Evolutionary conservation across 805 yeast species (phyloP), one percentile per base, ranked within the genome.

Genomic region (Metschnikowia cerradonensis): DNA sequence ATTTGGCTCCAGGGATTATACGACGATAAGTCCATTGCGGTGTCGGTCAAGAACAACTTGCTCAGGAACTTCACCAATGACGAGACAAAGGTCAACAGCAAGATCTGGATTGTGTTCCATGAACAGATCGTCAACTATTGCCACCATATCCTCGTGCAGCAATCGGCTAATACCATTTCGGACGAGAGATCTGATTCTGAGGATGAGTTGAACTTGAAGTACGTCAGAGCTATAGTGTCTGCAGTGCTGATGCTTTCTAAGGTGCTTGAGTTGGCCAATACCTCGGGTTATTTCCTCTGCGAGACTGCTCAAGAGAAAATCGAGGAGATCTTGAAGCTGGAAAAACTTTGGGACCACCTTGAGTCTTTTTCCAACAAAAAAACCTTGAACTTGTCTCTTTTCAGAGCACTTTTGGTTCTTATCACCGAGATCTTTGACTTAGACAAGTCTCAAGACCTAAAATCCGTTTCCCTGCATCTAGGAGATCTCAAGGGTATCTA

Each of bases 141-240:
- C 11, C 68, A 72, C 41, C 80, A 82, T 34, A 72, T 80, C 0
- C 59, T 88, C 7, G 65, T 77, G 14, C 64, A 68, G 32, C 96
- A 90, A 62, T 71, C 80, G 2, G 76, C 76, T 3, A 82, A 78
- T 14, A 78, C 90, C 0, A 65, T 91, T 19, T 82, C 91, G 1
- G 97, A 91, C 60, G 86, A 84, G 60, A 73, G 96, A 49, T 82
- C 80, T 57, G 78, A 83, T 17, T 76, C 82, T 3, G 77, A 77
- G 45, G 88, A 83, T 41, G 96, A 90, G 52, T 77, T 88, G 0
- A 71, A 72, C 30, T 67, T 82, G 17, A 88, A 88, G 62, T 88
- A 82, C 60, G 72, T 75, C 30, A 70, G 95, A 51, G 75, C 84
- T 2, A 60, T 82, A 14, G 73, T 75, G 35, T 70, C 82, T 6